Evolutionary conservation across 495 filamentous ascomycete genomes (phyloP).

Genomic region (Talaromyces liani): DNA sequence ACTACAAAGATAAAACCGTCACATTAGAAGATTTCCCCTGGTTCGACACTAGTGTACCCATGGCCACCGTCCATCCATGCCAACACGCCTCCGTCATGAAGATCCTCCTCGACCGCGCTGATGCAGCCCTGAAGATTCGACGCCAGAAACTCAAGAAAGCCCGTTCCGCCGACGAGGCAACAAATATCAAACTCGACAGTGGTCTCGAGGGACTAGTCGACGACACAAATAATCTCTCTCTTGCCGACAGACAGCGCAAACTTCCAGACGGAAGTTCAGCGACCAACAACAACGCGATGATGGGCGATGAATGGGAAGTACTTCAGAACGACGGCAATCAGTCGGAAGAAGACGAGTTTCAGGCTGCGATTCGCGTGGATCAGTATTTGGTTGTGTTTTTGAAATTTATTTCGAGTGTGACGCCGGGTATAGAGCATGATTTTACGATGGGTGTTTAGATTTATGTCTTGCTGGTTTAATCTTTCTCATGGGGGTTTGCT

Average conservation of each 20-base stretch:
- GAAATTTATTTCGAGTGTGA: conserved; percentile 97
- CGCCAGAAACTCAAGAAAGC: conserved; percentile 63
- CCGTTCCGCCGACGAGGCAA: conserved; percentile 42
- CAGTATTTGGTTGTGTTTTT: conserved; percentile 97
- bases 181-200: conserved; percentile 47
- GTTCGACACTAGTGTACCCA: conserved; percentile 75
- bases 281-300: conserved; percentile 16
- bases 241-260: conserved; percentile 28
- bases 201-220: conserved; percentile 62
- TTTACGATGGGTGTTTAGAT: conserved; percentile 83
- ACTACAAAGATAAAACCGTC: conserved; percentile 99
- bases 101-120: conserved; percentile 87
- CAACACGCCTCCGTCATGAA: conserved; percentile 98
- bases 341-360: conserved; percentile 54
- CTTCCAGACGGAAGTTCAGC: conserved; percentile 43
- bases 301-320: conserved; percentile 82
- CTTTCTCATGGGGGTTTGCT: neutral
- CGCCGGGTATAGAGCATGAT: conserved; percentile 94
- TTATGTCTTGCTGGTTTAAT: neutral
- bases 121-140: conserved; percentile 84
- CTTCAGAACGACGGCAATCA: conserved; percentile 53
- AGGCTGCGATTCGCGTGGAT: conserved; percentile 89
- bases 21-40: conserved; percentile 97
- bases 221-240: conserved; percentile 41
- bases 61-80: conserved; percentile 91